These are phyloP conservation scores for Carex parvula DNA, from an alignment of 176 grass and related monocot genomes.

Conservation along the genomic window DNA sequence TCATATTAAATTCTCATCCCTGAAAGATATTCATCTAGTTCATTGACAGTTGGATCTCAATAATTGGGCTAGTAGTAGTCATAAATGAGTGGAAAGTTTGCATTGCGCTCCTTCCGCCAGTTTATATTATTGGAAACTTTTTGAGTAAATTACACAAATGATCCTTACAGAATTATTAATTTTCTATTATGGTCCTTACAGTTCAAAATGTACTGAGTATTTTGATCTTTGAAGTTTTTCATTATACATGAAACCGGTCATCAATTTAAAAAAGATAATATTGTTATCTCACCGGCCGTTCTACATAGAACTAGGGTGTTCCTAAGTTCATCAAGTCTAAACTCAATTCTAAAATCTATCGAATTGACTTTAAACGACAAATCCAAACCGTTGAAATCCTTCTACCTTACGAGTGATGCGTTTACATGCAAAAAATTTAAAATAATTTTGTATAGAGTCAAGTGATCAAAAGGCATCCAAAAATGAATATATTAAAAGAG, in stretches of 20 bases:
- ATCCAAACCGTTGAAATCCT: no score
- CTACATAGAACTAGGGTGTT: background rate
- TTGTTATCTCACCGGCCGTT: no score
- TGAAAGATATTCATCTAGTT: background rate
- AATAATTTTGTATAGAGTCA: no score
- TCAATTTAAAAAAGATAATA: no score
- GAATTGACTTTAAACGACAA: no score
- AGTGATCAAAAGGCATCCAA: no score
- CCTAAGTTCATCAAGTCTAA: no score
- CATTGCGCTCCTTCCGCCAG: background rate
- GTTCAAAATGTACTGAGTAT: background rate
- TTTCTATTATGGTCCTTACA: background rate
- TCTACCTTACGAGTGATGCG: no score
- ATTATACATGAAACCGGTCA: background rate
- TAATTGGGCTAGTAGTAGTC: background rate
- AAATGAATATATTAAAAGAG: no score
- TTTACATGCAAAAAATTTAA: no score
- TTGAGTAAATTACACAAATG: background rate
- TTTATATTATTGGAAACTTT: background rate
- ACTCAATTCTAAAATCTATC: no score
- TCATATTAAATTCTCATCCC: background rate
- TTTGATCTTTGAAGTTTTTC: background rate
- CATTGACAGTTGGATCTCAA: constrained; percentile 2
- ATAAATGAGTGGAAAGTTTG: background rate
- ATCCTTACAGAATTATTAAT: background rate